phyloP scores from a whole-genome alignment of 768 basidiomycete genomes.

The Lentinula raphanica region DNA sequence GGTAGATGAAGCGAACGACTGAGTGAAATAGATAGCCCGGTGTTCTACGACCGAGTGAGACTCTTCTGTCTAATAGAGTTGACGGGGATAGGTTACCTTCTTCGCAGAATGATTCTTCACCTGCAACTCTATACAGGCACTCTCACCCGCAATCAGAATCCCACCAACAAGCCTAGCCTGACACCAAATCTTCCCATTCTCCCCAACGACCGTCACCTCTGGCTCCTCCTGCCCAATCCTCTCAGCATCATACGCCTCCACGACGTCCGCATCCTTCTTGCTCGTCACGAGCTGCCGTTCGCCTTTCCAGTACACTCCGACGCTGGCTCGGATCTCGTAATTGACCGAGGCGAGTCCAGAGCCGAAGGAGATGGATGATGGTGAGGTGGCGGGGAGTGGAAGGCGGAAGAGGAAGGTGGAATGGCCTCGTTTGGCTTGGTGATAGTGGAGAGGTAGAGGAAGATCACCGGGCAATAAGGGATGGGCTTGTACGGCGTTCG shows the following conservation, averaged over 20 bases:
- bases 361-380: slow-evolving; percentile 68
- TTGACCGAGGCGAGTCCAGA: slow-evolving; percentile 60
- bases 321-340: slow-evolving; percentile 72
- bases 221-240: slow-evolving; percentile 37
- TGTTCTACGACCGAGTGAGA: slow-evolving; percentile 42
- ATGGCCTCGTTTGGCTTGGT: slow-evolving; percentile 68
- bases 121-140: slow-evolving; percentile 67
- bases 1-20: slow-evolving; percentile 58
- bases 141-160: slow-evolving; percentile 61
- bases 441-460: slow-evolving; percentile 57
- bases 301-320: slow-evolving; percentile 70
- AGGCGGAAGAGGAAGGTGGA: slow-evolving; percentile 82
- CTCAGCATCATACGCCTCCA: slow-evolving; percentile 45
- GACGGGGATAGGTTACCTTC: slow-evolving; percentile 59
- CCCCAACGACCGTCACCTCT: slow-evolving; percentile 63
- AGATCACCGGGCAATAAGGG: slow-evolving; percentile 53
- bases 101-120: slow-evolving; percentile 80
- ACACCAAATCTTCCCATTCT: slow-evolving; percentile 76
- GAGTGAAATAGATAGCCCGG: slow-evolving; percentile 57
- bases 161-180: slow-evolving; percentile 63
- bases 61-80: not conserved
- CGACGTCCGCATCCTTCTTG: slow-evolving; percentile 56
- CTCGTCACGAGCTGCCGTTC: slow-evolving; percentile 65
- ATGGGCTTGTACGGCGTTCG: slow-evolving; percentile 72
- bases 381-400: slow-evolving; percentile 60